Conservation (phyloP, 2,329 filamentous ascomycete species). For the Chaetomiaceae sp. region DNA sequence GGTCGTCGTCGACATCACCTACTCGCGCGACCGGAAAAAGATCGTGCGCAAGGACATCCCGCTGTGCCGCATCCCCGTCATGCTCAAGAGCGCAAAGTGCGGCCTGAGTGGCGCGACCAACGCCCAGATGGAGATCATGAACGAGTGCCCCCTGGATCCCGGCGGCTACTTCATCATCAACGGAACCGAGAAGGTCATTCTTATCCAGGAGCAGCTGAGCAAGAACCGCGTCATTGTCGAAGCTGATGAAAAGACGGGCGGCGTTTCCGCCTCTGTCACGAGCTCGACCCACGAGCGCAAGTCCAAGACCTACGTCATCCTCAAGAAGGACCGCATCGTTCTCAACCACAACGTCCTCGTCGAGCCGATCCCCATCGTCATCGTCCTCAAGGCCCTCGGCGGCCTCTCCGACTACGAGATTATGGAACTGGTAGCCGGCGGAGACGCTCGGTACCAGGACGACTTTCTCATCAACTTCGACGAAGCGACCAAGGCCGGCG, state of each 20-base stretch:
- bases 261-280: conserved; percentile 92
- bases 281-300: conserved; percentile 97
- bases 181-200: conserved; percentile 96
- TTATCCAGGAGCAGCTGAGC: conserved; percentile 97
- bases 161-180: conserved; percentile 98
- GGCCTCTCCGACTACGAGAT: conserved; percentile 95
- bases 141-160: conserved; percentile 92
- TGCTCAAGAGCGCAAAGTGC: conserved; percentile 94
- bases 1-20: conserved; percentile 87
- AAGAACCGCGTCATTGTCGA: conserved; percentile 99
- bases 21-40: conserved; percentile 73
- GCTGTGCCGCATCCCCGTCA: conserved; percentile 90
- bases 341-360: conserved; percentile 89
- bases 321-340: conserved; percentile 89
- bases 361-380: conserved; percentile 91
- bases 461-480: conserved; percentile 95
- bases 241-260: conserved; percentile 82
- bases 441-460: conserved; percentile 85
- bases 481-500: conserved; percentile 74
- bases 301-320: conserved; percentile 91
- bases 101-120: conserved; percentile 79
- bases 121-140: conserved; percentile 81
- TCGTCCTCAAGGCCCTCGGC: conserved; percentile 88
- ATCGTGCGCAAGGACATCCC: conserved; percentile 71
- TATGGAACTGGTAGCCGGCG: conserved; percentile 80